phyloP scores from a whole-genome alignment of 805 yeast genomes.

The Candida patagonica region DNA sequence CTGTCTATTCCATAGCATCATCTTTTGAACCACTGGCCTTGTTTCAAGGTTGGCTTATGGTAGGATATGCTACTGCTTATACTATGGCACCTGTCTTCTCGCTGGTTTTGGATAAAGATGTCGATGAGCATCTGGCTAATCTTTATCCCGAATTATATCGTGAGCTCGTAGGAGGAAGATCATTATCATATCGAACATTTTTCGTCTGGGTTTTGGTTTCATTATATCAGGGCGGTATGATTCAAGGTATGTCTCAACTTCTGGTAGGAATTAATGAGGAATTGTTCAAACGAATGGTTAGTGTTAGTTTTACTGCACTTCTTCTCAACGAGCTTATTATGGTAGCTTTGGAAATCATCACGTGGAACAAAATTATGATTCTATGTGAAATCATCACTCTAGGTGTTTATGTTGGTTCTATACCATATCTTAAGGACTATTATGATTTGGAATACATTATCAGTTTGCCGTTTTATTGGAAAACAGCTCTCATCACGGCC shows the following conservation, averaged over 20 bases:
- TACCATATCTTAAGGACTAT: constrained; percentile 84
- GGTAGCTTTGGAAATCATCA: constrained; percentile 88
- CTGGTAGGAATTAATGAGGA: constrained; percentile 53
- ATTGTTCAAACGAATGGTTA: constrained; percentile 67
- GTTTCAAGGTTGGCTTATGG: constrained; percentile 96
- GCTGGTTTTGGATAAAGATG: constrained; percentile 82
- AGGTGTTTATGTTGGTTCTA: constrained; percentile 54
- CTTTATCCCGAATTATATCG: constrained; percentile 91
- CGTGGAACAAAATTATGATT: constrained; percentile 81
- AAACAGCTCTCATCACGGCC: constrained; percentile 49
- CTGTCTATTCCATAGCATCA: constrained; percentile 80
- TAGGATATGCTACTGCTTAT: constrained; percentile 93
- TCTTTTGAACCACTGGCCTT: constrained; percentile 88
- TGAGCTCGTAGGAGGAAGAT: constrained; percentile 80
- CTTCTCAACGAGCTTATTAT: constrained; percentile 79
- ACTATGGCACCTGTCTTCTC: constrained; percentile 99
- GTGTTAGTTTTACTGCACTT: constrained; percentile 71
- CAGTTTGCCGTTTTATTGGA: constrained; percentile 59
- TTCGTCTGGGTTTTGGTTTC: constrained; percentile 87
- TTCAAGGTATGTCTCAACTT: constrained; percentile 73
- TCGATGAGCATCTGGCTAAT: constrained; percentile 78
- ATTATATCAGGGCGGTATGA: constrained; percentile 79
- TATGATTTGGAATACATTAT: constrained; percentile 61
- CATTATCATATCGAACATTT: constrained; percentile 79
- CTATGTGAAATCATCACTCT: constrained; percentile 64